Conservation (phyloP, 352 stramenopile species). For the Phytophthora multivora region DNA sequence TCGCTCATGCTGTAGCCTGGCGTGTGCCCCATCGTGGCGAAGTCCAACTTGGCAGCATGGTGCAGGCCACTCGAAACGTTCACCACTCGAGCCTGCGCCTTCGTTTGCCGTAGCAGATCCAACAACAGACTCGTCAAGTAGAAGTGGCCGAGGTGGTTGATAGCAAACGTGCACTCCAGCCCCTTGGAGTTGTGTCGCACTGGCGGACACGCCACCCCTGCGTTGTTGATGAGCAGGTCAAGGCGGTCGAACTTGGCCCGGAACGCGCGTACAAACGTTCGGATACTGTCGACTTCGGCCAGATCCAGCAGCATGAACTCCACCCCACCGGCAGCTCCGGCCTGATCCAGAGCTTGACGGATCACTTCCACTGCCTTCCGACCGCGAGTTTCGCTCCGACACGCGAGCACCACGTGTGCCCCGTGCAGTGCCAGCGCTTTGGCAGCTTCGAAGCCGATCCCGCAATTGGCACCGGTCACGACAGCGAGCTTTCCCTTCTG, state of each 20-base stretch:
- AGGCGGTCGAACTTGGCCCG: slow-evolving; percentile 42
- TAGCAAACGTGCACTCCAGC: slow-evolving; percentile 46
- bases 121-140: slow-evolving; percentile 51
- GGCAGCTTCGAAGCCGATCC: slow-evolving; percentile 83
- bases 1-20: slow-evolving; percentile 25
- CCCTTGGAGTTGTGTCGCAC: slow-evolving; percentile 33
- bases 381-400: slow-evolving; percentile 45
- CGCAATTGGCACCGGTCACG: slow-evolving; percentile 85
- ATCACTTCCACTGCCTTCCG: slow-evolving; percentile 34
- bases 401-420: slow-evolving; percentile 79
- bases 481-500: slow-evolving; percentile 65
- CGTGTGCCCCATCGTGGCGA: slow-evolving; percentile 32
- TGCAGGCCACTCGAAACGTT: slow-evolving; percentile 50
- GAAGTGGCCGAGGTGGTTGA: slow-evolving; percentile 63
- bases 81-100: slow-evolving; percentile 40
- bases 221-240: slow-evolving; percentile 78
- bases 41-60: slow-evolving; percentile 34
- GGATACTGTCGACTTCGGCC: slow-evolving; percentile 44
- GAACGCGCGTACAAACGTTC: slow-evolving; percentile 47
- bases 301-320: slow-evolving; percentile 61
- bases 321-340: slow-evolving; percentile 24
- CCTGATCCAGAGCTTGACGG: slow-evolving; percentile 11
- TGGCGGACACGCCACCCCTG: slow-evolving; percentile 37
- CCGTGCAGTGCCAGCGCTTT: slow-evolving; percentile 56
- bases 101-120: slow-evolving; percentile 27